Evolutionary conservation across 2,329 filamentous ascomycete genomes (phyloP), one percentile per base, ranked within the genome.

Genomic region (Cordyceps javanica): DNA sequence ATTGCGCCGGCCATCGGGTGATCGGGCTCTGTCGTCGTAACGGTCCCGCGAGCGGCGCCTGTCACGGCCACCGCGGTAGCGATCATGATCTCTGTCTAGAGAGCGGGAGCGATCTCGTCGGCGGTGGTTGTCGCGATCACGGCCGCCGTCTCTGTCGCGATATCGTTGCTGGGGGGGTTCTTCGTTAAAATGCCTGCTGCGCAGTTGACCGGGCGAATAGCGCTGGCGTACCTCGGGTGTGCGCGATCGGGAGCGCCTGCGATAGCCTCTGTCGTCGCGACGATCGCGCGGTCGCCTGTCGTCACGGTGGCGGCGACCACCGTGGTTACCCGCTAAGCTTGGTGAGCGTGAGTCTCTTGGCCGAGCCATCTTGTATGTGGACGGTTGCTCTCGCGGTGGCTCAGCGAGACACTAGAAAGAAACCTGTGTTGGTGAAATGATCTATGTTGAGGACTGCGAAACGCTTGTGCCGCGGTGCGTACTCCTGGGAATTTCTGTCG

Each of bases 291-390:
- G 80, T 71, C 73, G 82, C 71, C 84, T 83, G 65, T 75, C 77
- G 71, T 82, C 80, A 67, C 80, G 81, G 69, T 75, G 83, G 76
- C 84, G 88, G 77, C 85, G 86, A 69, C 86, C 84, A 74, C 85
- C 86, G 74, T 83, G 86, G 81, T 88, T 91, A 85, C 88, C 89
- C 91, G 87, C 86, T 87, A 88, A 88, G 86, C 88, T 91, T 89
- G 89, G 90, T 92, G 89, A 93, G 89, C 89, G 82, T 77, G 82
- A 82, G 78, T 82, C 81, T 81, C 78, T 83, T 75, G 77, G 81
- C 75, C 81, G 82, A 82, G 80, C 81, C 82, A 85, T 85, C 63
- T 44, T 57, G 28, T n/a, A 44, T 36, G 45, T 42, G 45, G 46
- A 34, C 45, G 55, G 36, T 41, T 38, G 46, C 45, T 42, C 38